These are phyloP conservation scores for Pseudogymnoascus sp. DNA, from an alignment of 2,329 filamentous ascomycete genomes.

Conservation along the genomic window DNA sequence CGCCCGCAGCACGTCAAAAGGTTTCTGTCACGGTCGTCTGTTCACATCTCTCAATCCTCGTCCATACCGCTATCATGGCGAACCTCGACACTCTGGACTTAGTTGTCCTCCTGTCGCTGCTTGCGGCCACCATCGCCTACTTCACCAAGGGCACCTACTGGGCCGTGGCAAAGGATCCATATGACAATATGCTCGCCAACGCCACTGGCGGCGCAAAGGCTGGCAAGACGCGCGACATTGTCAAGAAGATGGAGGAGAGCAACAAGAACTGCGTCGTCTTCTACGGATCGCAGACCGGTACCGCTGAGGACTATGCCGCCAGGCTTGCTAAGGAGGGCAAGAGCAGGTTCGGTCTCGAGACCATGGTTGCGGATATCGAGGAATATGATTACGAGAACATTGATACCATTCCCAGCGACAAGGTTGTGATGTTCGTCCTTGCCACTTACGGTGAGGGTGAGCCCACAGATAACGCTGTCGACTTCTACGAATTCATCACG, in stretches of 20 bases:
- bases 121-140: constrained; percentile 84
- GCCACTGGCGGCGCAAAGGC: constrained; percentile 62
- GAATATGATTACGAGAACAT: constrained; percentile 96
- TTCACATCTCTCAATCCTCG: background rate
- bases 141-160: constrained; percentile 97
- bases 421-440: constrained; percentile 88
- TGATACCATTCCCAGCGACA: constrained; percentile 79
- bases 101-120: constrained; percentile 75
- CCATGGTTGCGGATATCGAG: constrained; percentile 96
- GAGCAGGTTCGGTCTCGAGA: constrained; percentile 90
- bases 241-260: constrained; percentile 92
- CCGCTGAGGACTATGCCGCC: constrained; percentile 95
- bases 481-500: constrained; percentile 95
- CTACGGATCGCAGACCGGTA: constrained; percentile 97
- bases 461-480: constrained; percentile 96
- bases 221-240: constrained; percentile 80
- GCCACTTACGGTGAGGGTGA: constrained; percentile 98
- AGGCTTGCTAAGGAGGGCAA: constrained; percentile 94
- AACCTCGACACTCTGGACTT: constrained; percentile 95
- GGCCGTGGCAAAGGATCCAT: constrained; percentile 82
- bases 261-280: constrained; percentile 98
- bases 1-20: background rate
- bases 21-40: background rate
- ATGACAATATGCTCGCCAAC: constrained; percentile 65
- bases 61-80: constrained; percentile 57